Conservation (phyloP, 352 stramenopile species). For the Lagenidium sp. region DNA sequence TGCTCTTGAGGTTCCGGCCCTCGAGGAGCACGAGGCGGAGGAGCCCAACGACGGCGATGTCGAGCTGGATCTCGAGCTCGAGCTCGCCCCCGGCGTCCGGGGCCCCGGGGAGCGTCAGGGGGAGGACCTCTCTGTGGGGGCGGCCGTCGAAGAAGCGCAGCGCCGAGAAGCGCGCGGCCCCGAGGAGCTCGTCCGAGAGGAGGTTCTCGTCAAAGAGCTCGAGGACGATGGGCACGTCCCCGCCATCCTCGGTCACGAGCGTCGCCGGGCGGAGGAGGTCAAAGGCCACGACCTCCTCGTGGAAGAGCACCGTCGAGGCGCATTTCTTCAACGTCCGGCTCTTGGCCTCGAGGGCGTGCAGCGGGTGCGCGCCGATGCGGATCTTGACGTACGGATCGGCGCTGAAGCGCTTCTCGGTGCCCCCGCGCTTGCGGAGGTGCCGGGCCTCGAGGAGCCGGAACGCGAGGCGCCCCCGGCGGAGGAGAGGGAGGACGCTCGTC, state of each 20-base stretch:
- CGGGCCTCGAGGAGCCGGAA: constrained; percentile 66
- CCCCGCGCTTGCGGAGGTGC: constrained; percentile 46
- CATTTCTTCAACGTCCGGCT: constrained; percentile 82
- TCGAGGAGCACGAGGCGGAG: constrained; percentile 81
- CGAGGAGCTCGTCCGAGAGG: constrained; percentile 80
- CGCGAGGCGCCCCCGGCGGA: constrained; percentile 55
- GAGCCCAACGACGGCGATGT: constrained; percentile 78
- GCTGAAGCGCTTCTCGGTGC: constrained; percentile 56
- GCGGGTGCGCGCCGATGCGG: constrained; percentile 57
- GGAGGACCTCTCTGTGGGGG: constrained; percentile 40
- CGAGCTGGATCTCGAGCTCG: constrained; percentile 62
- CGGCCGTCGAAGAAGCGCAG: constrained; percentile 75
- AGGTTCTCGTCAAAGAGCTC: constrained; percentile 87
- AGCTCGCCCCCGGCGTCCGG: constrained; percentile 36
- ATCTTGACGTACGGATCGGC: constrained; percentile 82
- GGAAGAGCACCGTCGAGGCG: constrained; percentile 69
- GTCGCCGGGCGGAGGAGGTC: constrained; percentile 72
- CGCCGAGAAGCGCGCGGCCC: constrained; percentile 52
- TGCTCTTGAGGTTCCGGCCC: constrained; percentile 85
- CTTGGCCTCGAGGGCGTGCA: constrained; percentile 61
- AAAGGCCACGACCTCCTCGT: constrained; percentile 74
- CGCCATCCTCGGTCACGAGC: constrained; percentile 58
- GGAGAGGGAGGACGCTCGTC: too few relatives aligned
- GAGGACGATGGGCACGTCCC: constrained; percentile 63
- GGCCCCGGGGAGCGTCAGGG: constrained; percentile 31